Evolutionary conservation across 495 filamentous ascomycete genomes (phyloP).

Genomic region (Sabuloglossum arenarium): DNA sequence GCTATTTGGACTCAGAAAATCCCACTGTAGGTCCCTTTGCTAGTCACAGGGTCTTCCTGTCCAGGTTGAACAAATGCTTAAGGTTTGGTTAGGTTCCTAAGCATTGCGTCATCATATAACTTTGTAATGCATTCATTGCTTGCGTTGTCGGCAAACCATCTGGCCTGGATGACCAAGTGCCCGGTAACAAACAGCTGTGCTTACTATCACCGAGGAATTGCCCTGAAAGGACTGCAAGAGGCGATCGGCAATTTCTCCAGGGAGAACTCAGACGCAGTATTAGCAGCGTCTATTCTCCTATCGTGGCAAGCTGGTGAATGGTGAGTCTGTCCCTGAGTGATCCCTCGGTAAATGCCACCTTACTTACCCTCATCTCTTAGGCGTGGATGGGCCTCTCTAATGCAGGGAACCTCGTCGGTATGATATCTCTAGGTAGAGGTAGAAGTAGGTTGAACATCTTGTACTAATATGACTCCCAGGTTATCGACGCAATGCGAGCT

Average conservation of each 20-base stretch:
- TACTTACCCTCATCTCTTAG: conserved; percentile 28
- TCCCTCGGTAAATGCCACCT: background rate
- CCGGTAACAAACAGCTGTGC: conserved; percentile 65
- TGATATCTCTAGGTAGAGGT: conserved; percentile 9
- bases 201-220: conserved; percentile 66
- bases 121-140: conserved; percentile 91
- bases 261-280: conserved; percentile 73
- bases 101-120: conserved; percentile 53
- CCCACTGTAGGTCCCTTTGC: conserved; percentile 45
- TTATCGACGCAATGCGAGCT: conserved; percentile 76
- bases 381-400: conserved; percentile 76
- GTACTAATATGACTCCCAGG: conserved; percentile 20
- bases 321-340: conserved; percentile 30
- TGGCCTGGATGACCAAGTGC: conserved; percentile 69
- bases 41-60: background rate
- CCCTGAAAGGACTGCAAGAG: conserved; percentile 71
- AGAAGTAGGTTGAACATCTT: background rate
- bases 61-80: background rate
- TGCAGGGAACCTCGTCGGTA: conserved; percentile 79
- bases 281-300: conserved; percentile 78
- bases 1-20: conserved; percentile 85
- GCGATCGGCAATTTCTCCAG: conserved; percentile 70
- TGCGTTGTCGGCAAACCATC: conserved; percentile 75
- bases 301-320: conserved; percentile 96
- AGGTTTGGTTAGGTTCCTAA: conserved; percentile 43